Conservation (phyloP, 768 basidiomycete species). For the Pleurotus pulmonarius region DNA sequence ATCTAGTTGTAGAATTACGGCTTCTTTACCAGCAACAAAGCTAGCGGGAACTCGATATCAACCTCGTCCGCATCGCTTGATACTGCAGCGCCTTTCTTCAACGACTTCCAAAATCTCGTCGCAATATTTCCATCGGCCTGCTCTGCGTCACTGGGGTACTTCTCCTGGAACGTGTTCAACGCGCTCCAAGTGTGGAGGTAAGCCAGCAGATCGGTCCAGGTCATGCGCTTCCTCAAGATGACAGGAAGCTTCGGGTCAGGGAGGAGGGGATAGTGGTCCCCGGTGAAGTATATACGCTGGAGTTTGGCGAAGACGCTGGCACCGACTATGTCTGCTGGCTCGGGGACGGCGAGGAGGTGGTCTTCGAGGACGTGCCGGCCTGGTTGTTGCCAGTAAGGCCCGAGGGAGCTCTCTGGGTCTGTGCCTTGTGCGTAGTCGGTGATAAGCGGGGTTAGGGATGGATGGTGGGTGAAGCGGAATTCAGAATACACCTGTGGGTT, state of each 20-base stretch:
- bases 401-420: conserved; percentile 51
- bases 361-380: conserved; percentile 73
- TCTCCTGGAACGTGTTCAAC: conserved; percentile 62
- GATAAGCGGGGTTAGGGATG: conserved; percentile 54
- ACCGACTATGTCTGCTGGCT: conserved; percentile 31
- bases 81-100: conserved; percentile 35
- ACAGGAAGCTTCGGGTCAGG: conserved; percentile 33
- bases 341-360: conserved; percentile 67
- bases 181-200: conserved; percentile 74
- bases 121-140: conserved; percentile 59
- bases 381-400: conserved; percentile 77
- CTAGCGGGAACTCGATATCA: conserved; percentile 49
- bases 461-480: conserved; percentile 61
- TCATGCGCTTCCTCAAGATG: conserved; percentile 55
- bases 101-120: conserved; percentile 54
- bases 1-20: conserved; percentile 1
- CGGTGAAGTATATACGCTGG: conserved; percentile 56
- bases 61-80: conserved; percentile 36
- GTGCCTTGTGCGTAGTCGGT: conserved; percentile 59
- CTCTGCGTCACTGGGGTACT: conserved; percentile 51
- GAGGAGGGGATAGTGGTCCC: conserved; percentile 37
- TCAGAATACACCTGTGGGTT: conserved; percentile 59
- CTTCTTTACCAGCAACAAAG: conserved; percentile 34
- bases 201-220: conserved; percentile 61
- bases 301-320: conserved; percentile 36